Base-by-base conservation (phyloP, 192 early-diverging fungal species). In the Backusella psychrophila region DNA sequence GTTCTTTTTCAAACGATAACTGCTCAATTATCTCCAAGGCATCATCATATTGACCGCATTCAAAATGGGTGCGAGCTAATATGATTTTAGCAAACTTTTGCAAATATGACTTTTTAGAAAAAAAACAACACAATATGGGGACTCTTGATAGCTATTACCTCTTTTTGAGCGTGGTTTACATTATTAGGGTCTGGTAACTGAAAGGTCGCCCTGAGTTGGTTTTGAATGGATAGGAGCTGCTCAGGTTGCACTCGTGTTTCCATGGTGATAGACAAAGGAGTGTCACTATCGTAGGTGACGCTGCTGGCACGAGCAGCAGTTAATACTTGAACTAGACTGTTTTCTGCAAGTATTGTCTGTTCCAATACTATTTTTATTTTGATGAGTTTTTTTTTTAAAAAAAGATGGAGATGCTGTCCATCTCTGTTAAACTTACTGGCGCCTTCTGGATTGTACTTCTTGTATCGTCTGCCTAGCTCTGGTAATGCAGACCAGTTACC, bases 1-100 rank as follows among this genome's bases (percentile, higher is more conserved):
- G 68, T 26, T 78, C 74, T 38, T 79, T 80, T 3, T 82, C 77
- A 46, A 87, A 79, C 19, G 82, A 75, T 26, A 73, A 73, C 44
- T 80, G 39, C 12, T 69, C 52, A 4, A 90, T 78, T 29, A 75
- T 63, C 46, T 80, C 75, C 6, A 88, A 53, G 59, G 87, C 87
- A 70, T 86, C 75, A 2, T 76, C 81, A 70, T 87, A 86, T 19
- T 83, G 77, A 35, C 86, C 85, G 12, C 78, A 81, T 34, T 88
- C 87, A 78, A 90, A 90, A 72, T 87, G 85, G 0, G 86, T 56
- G 70, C 90, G 85, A 59, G 89, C 93, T 52, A 92, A 73, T 44
- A 94, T 74, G 6, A 87, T 78, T 8, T 80, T 83, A 6, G 85
- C 81, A 66, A 80, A 84, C 85, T 88, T 63, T 35, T 41, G 7